These are phyloP conservation scores for Eucalyptus coolabah DNA, from an alignment of 345 rosid genomes.

Conservation along the genomic window DNA sequence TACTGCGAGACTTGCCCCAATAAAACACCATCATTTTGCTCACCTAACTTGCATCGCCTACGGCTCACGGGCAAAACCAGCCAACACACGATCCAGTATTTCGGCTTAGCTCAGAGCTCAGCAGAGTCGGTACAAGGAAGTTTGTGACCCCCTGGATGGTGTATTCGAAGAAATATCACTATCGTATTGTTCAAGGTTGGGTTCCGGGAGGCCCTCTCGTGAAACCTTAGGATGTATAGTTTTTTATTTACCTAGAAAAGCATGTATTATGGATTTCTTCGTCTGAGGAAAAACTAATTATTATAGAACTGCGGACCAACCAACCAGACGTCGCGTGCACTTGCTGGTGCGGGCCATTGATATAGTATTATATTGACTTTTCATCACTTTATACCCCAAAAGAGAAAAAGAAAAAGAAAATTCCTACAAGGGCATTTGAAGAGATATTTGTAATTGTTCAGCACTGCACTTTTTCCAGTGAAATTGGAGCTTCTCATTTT, in stretches of 20 bases:
- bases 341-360: slow-evolving; percentile 9
- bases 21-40: not conserved
- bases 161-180: slow-evolving; percentile 37
- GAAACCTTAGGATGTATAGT: not conserved
- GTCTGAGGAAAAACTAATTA: not conserved
- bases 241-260: not conserved
- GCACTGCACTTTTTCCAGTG: not conserved
- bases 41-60: slow-evolving; percentile 27
- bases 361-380: not conserved
- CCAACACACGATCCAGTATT: not conserved
- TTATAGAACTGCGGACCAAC: slow-evolving; percentile 16
- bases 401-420: not conserved
- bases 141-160: not conserved
- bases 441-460: not conserved
- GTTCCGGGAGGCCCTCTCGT: slow-evolving; percentile 15
- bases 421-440: not conserved
- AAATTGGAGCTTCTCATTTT: not conserved
- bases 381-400: not conserved
- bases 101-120: not conserved
- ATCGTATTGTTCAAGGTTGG: slow-evolving; percentile 23
- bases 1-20: not conserved
- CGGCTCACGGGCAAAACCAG: not conserved
- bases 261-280: not conserved
- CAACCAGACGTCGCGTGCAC: slow-evolving; percentile 45
- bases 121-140: not conserved